A percentile compares a stretch with the other conserved stretches of the same genome.
Evolutionary conservation across 108 stramenopile species (phyloP).

Genomic region (Nitzschia sp.): DNA sequence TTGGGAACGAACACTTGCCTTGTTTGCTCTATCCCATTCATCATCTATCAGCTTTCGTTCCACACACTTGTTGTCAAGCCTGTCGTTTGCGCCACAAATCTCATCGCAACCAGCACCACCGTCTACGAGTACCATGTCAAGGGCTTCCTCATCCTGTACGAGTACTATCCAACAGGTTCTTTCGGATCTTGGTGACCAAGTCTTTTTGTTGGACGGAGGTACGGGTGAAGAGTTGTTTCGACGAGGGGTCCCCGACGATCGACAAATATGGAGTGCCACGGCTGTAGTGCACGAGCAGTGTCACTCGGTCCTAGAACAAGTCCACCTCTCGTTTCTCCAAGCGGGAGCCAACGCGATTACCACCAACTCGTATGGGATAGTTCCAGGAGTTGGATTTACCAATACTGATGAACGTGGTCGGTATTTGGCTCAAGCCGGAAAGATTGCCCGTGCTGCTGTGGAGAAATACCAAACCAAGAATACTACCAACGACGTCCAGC

Average conservation of each 20-base stretch:
- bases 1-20: too few relatives aligned
- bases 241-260: slow-evolving; percentile 75
- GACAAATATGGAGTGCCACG: slow-evolving; percentile 77
- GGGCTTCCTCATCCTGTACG: too few relatives aligned
- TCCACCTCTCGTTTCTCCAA: slow-evolving; percentile 65
- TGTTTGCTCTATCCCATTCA: too few relatives aligned
- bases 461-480: not conserved
- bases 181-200: not conserved
- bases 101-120: too few relatives aligned
- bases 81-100: too few relatives aligned
- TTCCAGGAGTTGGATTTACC: slow-evolving; percentile 74
- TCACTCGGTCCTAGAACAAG: slow-evolving; percentile 55
- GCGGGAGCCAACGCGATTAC: slow-evolving; percentile 72
- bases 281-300: slow-evolving; percentile 59
- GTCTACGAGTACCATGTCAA: too few relatives aligned
- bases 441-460: slow-evolving; percentile 55
- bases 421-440: slow-evolving; percentile 43
- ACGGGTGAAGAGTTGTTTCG: slow-evolving; percentile 85
- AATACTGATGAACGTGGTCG: slow-evolving; percentile 38
- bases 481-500: not conserved
- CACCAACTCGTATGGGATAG: slow-evolving; percentile 77
- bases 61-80: too few relatives aligned
- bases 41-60: too few relatives aligned
- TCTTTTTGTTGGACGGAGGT: slow-evolving; percentile 72
- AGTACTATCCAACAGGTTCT: too few relatives aligned